A percentile compares a stretch with the other conserved stretches of the same genome.
These are phyloP conservation scores for Phascolomyces articulosus DNA, from an alignment of 371 early-diverging fungal species.

Conservation along the genomic window DNA sequence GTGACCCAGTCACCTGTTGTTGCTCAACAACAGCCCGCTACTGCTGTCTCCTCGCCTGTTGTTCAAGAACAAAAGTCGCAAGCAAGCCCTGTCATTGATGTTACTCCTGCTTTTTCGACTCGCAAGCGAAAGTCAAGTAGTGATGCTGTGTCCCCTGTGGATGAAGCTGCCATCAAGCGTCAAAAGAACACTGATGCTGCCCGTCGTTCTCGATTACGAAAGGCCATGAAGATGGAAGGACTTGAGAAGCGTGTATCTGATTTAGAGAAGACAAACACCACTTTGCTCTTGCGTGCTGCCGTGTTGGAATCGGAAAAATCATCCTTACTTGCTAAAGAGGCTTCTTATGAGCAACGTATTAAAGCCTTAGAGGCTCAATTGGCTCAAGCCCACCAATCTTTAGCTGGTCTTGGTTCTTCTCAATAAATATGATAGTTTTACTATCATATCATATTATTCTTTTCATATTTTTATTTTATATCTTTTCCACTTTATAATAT, in stretches of 20 bases:
- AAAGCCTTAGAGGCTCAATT: slow-evolving; percentile 64
- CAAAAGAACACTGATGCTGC: slow-evolving; percentile 91
- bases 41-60: background rate
- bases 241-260: slow-evolving; percentile 75
- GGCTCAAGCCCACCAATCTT: slow-evolving; percentile 59
- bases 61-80: slow-evolving; percentile 2
- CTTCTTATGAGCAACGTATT: slow-evolving; percentile 62
- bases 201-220: slow-evolving; percentile 84
- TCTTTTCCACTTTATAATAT: background rate
- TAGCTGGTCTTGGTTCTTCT: slow-evolving; percentile 26
- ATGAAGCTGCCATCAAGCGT: slow-evolving; percentile 72
- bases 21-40: slow-evolving; percentile 9
- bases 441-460: background rate
- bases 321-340: slow-evolving; percentile 56
- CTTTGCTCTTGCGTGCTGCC: slow-evolving; percentile 60
- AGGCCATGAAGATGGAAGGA: slow-evolving; percentile 75
- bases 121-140: slow-evolving; percentile 2
- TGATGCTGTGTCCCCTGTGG: slow-evolving; percentile 14
- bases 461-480: slow-evolving; percentile 14
- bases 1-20: slow-evolving; percentile 1
- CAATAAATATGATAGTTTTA: too few species aligned
- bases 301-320: slow-evolving; percentile 70
- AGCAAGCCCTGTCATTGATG: slow-evolving; percentile 12
- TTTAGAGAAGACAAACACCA: slow-evolving; percentile 72
- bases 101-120: slow-evolving; percentile 18